Evolutionary conservation across 352 stramenopile genomes (phyloP).

Genomic region (Pythium rhizo-oryzae): DNA sequence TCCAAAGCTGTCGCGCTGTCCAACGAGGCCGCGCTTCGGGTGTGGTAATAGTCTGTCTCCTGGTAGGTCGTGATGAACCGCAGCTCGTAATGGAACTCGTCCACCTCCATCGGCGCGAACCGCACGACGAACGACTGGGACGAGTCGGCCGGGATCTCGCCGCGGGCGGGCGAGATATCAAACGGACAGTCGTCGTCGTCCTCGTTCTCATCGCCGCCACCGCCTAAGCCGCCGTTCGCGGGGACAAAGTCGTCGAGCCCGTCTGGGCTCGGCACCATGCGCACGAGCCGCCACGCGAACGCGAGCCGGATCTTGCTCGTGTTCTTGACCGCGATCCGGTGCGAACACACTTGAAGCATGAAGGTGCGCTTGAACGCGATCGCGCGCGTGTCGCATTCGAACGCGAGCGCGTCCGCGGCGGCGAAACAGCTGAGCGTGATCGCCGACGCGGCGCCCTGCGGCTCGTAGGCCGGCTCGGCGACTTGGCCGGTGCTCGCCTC

Average conservation of each 20-base stretch:
- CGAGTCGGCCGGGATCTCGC: constrained; percentile 56
- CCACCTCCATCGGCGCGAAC: constrained; percentile 92
- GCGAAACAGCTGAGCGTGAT: constrained; percentile 68
- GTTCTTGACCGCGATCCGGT: constrained; percentile 73
- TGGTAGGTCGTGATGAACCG: constrained; percentile 35
- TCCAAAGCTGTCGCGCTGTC: neutral
- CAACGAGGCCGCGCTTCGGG: neutral
- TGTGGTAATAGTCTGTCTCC: neutral
- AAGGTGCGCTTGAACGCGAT: constrained; percentile 85
- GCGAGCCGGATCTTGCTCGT: constrained; percentile 67
- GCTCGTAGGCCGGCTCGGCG: constrained; percentile 53
- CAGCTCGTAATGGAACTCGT: constrained; percentile 83
- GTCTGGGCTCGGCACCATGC: constrained; percentile 15
- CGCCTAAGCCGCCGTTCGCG: constrained; percentile 7
- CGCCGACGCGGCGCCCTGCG: constrained; percentile 34
- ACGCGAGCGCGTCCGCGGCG: constrained; percentile 58
- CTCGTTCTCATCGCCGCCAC: constrained; percentile 10
- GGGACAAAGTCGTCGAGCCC: constrained; percentile 12
- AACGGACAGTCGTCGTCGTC: constrained; percentile 85
- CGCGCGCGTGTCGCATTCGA: constrained; percentile 56
- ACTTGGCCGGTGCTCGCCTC: constrained; percentile 16
- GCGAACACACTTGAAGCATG: constrained; percentile 85
- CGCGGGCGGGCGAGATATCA: constrained; percentile 67
- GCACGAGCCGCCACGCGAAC: constrained; percentile 64
- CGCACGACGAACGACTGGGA: constrained; percentile 80